phyloP scores from a whole-genome alignment of 768 basidiomycete genomes.

The Psilocybe cubensis region DNA sequence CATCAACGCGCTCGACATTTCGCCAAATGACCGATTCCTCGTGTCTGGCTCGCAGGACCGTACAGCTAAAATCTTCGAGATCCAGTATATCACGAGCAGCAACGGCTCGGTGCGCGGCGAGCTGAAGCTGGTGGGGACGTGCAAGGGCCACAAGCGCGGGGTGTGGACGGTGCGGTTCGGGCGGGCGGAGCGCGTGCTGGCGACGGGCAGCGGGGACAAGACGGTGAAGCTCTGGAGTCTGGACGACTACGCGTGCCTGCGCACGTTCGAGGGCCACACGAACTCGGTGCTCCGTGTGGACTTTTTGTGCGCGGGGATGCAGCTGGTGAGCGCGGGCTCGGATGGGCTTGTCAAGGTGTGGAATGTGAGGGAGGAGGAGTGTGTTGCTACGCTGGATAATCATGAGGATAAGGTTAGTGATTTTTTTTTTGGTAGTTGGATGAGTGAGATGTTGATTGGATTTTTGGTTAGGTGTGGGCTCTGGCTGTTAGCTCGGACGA shows the following conservation, averaged over 20 bases:
- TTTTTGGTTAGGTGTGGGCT: slow-evolving; percentile 84
- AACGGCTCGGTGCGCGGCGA: slow-evolving; percentile 61
- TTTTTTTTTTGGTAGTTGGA: neutral
- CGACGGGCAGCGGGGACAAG: slow-evolving; percentile 94
- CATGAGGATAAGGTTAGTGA: slow-evolving; percentile 91
- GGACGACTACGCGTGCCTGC: slow-evolving; percentile 90
- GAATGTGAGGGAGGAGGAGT: slow-evolving; percentile 90
- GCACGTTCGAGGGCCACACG: slow-evolving; percentile 98
- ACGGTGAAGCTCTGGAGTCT: slow-evolving; percentile 94
- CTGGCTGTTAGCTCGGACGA: slow-evolving; percentile 84
- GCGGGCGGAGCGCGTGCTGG: slow-evolving; percentile 79
- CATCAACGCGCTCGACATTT: slow-evolving; percentile 93
- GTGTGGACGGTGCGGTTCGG: slow-evolving; percentile 96
- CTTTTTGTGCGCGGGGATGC: slow-evolving; percentile 82
- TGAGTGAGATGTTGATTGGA: neutral
- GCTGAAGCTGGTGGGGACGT: slow-evolving; percentile 79
- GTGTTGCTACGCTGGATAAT: slow-evolving; percentile 88
- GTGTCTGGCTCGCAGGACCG: slow-evolving; percentile 97
- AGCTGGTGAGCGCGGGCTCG: slow-evolving; percentile 88
- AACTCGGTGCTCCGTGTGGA: slow-evolving; percentile 95
- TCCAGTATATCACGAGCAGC: slow-evolving; percentile 54
- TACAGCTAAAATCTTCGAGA: slow-evolving; percentile 87
- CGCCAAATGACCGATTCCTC: slow-evolving; percentile 86
- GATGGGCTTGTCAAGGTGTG: slow-evolving; percentile 97
- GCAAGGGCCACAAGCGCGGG: slow-evolving; percentile 95